Base-by-base conservation (phyloP, 2,329 filamentous ascomycete species). In the Paraphaeosphaeria minitans region DNA sequence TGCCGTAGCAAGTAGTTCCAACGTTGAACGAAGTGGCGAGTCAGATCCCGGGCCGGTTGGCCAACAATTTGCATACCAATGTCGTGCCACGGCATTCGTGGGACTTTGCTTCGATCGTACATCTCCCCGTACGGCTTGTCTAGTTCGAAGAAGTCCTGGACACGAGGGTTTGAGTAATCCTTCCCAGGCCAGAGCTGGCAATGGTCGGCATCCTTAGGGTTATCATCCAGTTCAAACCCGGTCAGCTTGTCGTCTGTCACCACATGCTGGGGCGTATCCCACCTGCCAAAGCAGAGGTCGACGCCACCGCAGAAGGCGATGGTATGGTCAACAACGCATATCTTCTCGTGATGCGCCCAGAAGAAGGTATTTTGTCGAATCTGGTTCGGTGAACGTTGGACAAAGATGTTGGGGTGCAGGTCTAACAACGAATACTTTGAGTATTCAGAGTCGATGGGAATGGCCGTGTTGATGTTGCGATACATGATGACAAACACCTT, bases 301-400 rank as follows among this genome's bases (percentile, higher is more conserved):
- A 99, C 92, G 37, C 95, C 95, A 60, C 95, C 95, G 50, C 97
- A 89, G 75, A 99, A 98, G 12, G 94, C 95, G 51, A 98, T 88
- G 55, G 94, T 95, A 72, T 98, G 95, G 74, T 99, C 95, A 19
- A 99, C 91, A 42, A 99, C 88, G 71, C 93, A 94, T n/a, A 99
- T 85, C 78, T 99, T 99, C 76, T 99, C 95, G 78, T 99, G 95
- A 74, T 99, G 95, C 1, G 95, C 95, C 83, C 96, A 99, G 82
- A 99, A 99, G 81, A 99, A 99, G 47, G 97, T 96, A 70, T 98
- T 98, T 79, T 99, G 96, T 72, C 96, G 91, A 78, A 98, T 93
- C 77, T 99, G 95, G 69, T 99, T 97, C 0, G 95, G 95, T 3
- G 95, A 98, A 69, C 95, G 85, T 74, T 98, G 93, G 14, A 99